Conservation (phyloP, 2,329 filamentous ascomycete genomes). For the Geoglossum cookeanum region DNA sequence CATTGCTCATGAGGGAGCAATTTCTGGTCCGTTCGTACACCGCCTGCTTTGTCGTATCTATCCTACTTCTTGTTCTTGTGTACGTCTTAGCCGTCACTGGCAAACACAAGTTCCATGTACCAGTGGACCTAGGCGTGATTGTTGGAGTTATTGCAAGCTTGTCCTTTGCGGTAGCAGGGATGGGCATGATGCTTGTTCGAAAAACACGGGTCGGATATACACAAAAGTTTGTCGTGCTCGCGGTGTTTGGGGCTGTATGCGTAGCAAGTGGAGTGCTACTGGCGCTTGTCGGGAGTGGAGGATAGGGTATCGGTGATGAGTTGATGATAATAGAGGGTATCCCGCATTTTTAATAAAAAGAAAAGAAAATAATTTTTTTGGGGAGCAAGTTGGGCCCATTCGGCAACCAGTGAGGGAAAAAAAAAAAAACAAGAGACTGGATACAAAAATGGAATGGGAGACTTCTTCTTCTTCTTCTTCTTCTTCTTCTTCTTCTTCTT, state of each 20-base stretch:
- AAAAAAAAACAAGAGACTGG: no score
- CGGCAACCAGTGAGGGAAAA: no score
- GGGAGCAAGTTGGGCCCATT: no score
- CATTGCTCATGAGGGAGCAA: constrained; percentile 15
- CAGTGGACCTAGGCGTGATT: constrained; percentile 55
- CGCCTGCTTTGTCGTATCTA: constrained; percentile 36
- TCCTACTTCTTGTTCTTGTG: constrained; percentile 45
- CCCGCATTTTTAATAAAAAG: no score
- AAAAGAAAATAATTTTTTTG: no score
- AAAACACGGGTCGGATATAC: constrained; percentile 24
- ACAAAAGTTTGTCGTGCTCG: constrained; percentile 26
- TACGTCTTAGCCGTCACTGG: constrained; percentile 48
- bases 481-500: no score
- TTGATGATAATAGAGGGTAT: no score
- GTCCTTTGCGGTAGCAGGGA: constrained; percentile 40
- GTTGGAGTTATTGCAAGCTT: constrained; percentile 49
- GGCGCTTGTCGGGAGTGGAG: constrained; percentile 24
- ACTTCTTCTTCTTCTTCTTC: no score
- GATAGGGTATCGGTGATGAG: background rate
- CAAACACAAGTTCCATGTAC: constrained; percentile 43
- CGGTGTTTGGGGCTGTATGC: constrained; percentile 27
- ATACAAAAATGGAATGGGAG: no score
- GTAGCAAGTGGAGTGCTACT: constrained; percentile 33
- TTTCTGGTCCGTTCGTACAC: constrained; percentile 35
- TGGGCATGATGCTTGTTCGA: constrained; percentile 38